phyloP scores from a whole-genome alignment of 176 grass and related monocot species.

The Stipa capillata region DNA sequence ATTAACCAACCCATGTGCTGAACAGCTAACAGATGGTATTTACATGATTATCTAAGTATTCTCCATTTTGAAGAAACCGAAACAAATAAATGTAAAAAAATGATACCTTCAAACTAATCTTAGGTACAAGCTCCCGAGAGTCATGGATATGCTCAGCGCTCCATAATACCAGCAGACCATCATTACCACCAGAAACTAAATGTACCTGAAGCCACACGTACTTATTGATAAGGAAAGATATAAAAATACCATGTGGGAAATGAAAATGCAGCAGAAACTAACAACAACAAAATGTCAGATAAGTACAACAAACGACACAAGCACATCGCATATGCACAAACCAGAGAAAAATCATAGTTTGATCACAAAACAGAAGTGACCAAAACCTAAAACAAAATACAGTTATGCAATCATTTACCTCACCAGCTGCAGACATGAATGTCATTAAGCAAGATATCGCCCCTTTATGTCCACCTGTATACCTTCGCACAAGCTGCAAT shows the following conservation, averaged over 20 bases:
- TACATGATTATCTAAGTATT: conserved; percentile 1
- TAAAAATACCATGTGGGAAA: not conserved
- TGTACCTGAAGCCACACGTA: conserved; percentile 54
- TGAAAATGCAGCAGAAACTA: conserved; percentile 1
- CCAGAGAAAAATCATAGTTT: not conserved
- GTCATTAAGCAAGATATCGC: conserved; percentile 94
- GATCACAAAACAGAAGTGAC: not conserved
- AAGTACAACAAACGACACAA: conserved; percentile 4
- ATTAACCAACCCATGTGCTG: not conserved
- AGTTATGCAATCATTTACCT: conserved; percentile 44
- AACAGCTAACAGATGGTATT: conserved; percentile 4
- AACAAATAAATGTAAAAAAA: not conserved
- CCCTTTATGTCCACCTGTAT: conserved; percentile 99
- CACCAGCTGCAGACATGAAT: conserved; percentile 83
- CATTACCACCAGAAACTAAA: conserved; percentile 94
- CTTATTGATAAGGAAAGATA: conserved; percentile 13
- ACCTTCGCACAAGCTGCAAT: conserved; percentile 88
- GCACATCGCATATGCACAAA: not conserved
- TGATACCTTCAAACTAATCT: conserved; percentile 90
- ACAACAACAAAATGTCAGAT: conserved; percentile 4
- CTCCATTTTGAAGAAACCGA: not conserved
- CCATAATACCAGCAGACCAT: conserved; percentile 95
- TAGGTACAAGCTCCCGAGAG: conserved; percentile 89
- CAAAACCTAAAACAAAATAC: not conserved
- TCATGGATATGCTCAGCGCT: conserved; percentile 94